These are phyloP conservation scores for Bimuria novae-zelandiae DNA, from an alignment of 2,329 filamentous ascomycete species.

Conservation along the genomic window DNA sequence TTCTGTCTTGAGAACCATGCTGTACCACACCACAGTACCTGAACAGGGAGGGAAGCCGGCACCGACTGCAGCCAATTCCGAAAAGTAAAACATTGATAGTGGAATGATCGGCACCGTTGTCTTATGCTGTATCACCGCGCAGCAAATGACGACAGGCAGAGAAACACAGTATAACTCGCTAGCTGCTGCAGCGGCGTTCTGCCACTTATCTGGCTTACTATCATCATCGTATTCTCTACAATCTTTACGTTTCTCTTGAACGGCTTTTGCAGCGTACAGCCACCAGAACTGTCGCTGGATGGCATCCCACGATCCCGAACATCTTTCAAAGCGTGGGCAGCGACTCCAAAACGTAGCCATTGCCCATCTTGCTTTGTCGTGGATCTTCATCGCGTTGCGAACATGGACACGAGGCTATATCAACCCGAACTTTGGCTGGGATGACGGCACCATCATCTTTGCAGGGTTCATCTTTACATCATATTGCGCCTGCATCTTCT, in stretches of 20 bases:
- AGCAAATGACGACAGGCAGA: neutral
- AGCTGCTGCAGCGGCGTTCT: neutral
- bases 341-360: constrained; percentile 34
- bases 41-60: neutral
- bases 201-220: neutral
- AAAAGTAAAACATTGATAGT: neutral
- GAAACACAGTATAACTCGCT: neutral
- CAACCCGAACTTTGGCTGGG: constrained; percentile 50
- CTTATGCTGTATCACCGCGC: neutral
- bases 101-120: neutral
- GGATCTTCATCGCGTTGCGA: constrained; percentile 46
- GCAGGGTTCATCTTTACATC: constrained; percentile 44
- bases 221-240: neutral
- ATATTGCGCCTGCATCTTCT: constrained; percentile 35
- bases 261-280: neutral
- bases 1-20: too few species aligned
- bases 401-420: constrained; percentile 48
- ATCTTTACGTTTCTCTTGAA: neutral
- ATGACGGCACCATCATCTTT: constrained; percentile 49
- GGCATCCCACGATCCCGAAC: constrained; percentile 22
- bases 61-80: neutral
- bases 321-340: constrained; percentile 25
- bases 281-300: constrained; percentile 16
- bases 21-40: neutral
- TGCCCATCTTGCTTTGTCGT: constrained; percentile 44